phyloP scores from a whole-genome alignment of 2,329 filamentous ascomycete species.

The Juglanconis juglandina region DNA sequence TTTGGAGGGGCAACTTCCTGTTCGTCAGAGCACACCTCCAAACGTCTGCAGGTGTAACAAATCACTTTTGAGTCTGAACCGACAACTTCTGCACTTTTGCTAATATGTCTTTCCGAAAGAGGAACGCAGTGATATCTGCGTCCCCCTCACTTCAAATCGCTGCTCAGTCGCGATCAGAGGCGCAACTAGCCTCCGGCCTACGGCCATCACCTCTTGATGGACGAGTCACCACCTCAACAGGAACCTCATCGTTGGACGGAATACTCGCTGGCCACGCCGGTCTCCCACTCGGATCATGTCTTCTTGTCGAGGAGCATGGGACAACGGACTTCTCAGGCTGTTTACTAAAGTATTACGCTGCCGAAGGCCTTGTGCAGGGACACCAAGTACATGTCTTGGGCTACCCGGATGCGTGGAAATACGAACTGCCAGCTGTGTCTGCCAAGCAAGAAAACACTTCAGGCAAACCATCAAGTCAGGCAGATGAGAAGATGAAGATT shows the following conservation, averaged over 20 bases:
- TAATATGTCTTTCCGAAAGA: constrained; percentile 56
- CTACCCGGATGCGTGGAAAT: constrained; percentile 72
- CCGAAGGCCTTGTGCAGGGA: constrained; percentile 87
- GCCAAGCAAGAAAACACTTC: constrained; percentile 33
- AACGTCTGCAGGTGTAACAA: not conserved
- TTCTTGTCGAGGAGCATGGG: constrained; percentile 82
- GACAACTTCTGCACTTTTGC: too few species aligned
- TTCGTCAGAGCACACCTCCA: not conserved
- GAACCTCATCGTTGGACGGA: constrained; percentile 78
- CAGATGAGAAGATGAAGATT: constrained; percentile 89
- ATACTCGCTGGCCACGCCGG: constrained; percentile 84
- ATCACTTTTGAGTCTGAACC: not conserved
- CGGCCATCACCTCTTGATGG: constrained; percentile 88
- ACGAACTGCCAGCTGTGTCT: constrained; percentile 75
- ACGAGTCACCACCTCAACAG: constrained; percentile 84
- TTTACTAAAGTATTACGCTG: constrained; percentile 82
- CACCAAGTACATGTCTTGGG: constrained; percentile 86
- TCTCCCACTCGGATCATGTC: constrained; percentile 72
- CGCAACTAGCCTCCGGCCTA: constrained; percentile 47
- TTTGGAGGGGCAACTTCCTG: constrained; percentile 15
- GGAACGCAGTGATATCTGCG: constrained; percentile 50
- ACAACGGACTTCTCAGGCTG: constrained; percentile 92
- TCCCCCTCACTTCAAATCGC: constrained; percentile 27
- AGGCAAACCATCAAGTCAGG: constrained; percentile 20
- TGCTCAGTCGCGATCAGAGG: constrained; percentile 29